A percentile compares a stretch with the other conserved stretches of the same genome.
Evolutionary conservation across 2,329 filamentous ascomycete species (phyloP).

Genomic region (Penicillium sp.): DNA sequence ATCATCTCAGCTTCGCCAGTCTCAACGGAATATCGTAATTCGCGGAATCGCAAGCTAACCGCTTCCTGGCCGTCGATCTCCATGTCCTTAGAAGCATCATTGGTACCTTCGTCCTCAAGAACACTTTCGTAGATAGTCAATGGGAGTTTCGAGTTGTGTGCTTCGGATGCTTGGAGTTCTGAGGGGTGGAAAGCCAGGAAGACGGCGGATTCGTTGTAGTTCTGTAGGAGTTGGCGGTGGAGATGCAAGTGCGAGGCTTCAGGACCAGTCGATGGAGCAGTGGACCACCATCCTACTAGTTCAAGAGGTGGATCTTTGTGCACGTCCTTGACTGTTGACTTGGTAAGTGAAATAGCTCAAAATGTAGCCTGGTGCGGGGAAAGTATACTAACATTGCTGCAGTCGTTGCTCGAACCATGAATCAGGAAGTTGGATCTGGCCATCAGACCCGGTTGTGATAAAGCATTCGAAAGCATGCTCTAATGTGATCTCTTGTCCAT

Average conservation of each 20-base stretch:
- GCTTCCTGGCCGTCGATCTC: slow-evolving; percentile 68
- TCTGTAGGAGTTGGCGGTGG: slow-evolving; percentile 72
- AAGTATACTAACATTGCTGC: slow-evolving; percentile 70
- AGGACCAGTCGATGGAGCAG: slow-evolving; percentile 72
- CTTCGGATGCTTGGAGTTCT: slow-evolving; percentile 50
- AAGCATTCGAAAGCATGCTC: slow-evolving; percentile 91
- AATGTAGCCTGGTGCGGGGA: neutral
- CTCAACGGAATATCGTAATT: slow-evolving; percentile 84
- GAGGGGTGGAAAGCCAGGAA: slow-evolving; percentile 83
- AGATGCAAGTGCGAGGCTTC: slow-evolving; percentile 67
- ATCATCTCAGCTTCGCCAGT: slow-evolving; percentile 98
- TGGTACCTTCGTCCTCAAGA: slow-evolving; percentile 67
- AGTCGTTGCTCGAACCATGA: slow-evolving; percentile 76
- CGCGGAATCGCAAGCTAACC: slow-evolving; percentile 72
- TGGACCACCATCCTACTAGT: slow-evolving; percentile 89
- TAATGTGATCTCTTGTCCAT: slow-evolving; percentile 85
- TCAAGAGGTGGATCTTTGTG: slow-evolving; percentile 82
- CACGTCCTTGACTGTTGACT: slow-evolving; percentile 75
- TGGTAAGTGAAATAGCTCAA: slow-evolving; percentile 6
- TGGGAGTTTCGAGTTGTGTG: slow-evolving; percentile 77
- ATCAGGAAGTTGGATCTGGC: slow-evolving; percentile 63
- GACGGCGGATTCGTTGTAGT: slow-evolving; percentile 81
- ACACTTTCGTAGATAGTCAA: slow-evolving; percentile 88
- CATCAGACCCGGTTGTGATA: slow-evolving; percentile 52
- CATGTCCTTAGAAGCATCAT: slow-evolving; percentile 62